These are phyloP conservation scores for Nitzschia palea DNA, from an alignment of 108 stramenopile genomes.

Conservation along the genomic window DNA sequence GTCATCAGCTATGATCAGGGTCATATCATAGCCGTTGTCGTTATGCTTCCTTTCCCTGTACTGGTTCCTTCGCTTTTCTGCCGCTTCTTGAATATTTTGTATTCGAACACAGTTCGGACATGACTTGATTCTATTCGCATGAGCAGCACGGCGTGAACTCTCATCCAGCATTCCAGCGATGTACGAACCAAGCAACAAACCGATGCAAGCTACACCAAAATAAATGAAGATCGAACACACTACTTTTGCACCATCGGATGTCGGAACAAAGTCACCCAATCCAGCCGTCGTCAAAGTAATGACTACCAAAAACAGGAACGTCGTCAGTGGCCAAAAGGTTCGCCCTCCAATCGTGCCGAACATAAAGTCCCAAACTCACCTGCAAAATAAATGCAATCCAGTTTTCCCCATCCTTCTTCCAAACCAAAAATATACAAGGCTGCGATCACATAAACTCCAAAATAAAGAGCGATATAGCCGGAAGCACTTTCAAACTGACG, in stretches of 20 bases:
- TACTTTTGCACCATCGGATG: constrained; percentile 74
- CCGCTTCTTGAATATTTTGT: constrained; percentile 41
- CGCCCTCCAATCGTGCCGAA: too few relatives aligned
- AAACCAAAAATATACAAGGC: constrained; percentile 83
- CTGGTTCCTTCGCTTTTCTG: background rate
- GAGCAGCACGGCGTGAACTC: constrained; percentile 55
- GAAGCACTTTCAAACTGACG: constrained; percentile 66
- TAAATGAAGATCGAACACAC: constrained; percentile 89
- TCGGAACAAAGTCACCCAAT: constrained; percentile 86
- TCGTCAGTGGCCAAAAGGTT: background rate
- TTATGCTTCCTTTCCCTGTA: background rate
- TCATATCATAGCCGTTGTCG: background rate
- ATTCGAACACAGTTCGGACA: constrained; percentile 79
- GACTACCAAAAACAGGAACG: constrained; percentile 26
- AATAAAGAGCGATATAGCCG: constrained; percentile 73
- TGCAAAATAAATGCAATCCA: constrained; percentile 90
- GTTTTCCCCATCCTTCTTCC: constrained; percentile 80
- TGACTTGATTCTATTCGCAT: constrained; percentile 54
- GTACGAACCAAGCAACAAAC: constrained; percentile 87
- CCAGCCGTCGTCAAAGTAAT: constrained; percentile 82
- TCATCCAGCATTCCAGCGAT: constrained; percentile 81
- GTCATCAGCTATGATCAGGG: background rate
- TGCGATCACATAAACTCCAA: constrained; percentile 70
- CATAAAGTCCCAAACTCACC: too few relatives aligned
- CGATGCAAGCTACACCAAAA: constrained; percentile 87